Base-by-base conservation (phyloP, 192 early-diverging fungal species). In the Coemansia sp. region DNA sequence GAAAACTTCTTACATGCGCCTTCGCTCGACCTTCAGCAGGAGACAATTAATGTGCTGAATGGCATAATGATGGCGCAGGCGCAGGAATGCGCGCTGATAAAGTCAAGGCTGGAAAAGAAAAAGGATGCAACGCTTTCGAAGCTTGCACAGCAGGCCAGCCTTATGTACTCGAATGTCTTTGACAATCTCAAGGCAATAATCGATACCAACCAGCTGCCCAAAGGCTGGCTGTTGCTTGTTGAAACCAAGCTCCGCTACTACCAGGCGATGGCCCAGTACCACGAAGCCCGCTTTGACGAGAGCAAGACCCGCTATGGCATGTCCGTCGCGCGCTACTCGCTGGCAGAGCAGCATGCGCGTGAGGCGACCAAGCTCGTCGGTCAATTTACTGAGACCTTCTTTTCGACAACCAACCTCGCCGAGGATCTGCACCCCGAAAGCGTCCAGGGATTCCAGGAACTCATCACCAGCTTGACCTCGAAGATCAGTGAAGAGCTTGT, bases 1-100 rank as follows among this genome's bases (percentile, higher is more conserved):
- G 95, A 99, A 66, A 99, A 96, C 80, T 99, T 99, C 76, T 78
- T 98, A 60, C 97, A 99, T 69, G 94, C 97, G 23, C 97, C 97
- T 0, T 94, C 93, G 9, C 83, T 89, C 4, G 97, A 99, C 77
- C 74, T 99, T 49, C 92, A 94, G 63, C 85, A 93, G 34, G 95
- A 97, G 49, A 92, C 93, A 3, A 90, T 97, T 60, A 95, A 93
- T 61, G 84, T 92, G 55, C 75, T 99, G 16, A 85, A 85, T 21
- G 86, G 92, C 36, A 80, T 96, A 57, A 96, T 96, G 95, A 80
- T 98, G 41, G 93, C 92, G 1, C 96, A 98, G 78, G 94, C 95
- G 1, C 97, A 99, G 66, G 97, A 99, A 75, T 90, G 91, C 67
- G 92, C 93, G 59, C 68, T 94, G 46, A 94, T 95, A 75, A 95